Evolutionary conservation across 441 rosid genomes (phyloP), one percentile per base, ranked within the genome.

Genomic region (Croton laevigatus): DNA sequence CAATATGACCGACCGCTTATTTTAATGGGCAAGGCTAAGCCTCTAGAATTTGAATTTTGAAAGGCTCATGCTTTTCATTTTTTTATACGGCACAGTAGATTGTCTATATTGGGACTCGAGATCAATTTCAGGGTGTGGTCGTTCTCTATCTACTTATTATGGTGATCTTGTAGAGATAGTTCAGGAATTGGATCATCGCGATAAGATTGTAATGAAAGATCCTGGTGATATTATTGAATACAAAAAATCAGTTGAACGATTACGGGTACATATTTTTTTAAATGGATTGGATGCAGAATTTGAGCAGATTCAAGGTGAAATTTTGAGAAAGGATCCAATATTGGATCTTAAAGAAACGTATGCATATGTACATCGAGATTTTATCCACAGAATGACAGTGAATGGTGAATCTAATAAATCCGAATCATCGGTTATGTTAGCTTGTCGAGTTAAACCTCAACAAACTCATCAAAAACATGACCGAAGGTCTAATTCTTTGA

Each of bases 241-340:
- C 9, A 40, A 40, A 40, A 40, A 40, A 40, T 40, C 45, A 40
- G 45, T 40, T 40, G 45, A 40, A 40, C 45, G 45, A 6, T 0
- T 40, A 3, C 0, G 45, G 9, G 45, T 40, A 2, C 45, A 40
- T 3, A 40, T 40, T 10, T 40, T 40, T 40, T 10, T 66, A 0
- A 66, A 66, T 27, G 69, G 44, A 51, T 59, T 66, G 0, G 17
- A 66, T n/a, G 69, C 42, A 66, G 0, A n/a, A n/a, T n/a, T n/a
- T n/a, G n/a, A n/a, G n/a, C n/a, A n/a, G n/a, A n/a, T n/a, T n/a
- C n/a, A n/a, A 27, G 46, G 67, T 12, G 67, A 63, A 52, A 63
- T 63, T 8, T 16, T 63, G 0, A 63, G 52, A 38, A 63, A 17
- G 49, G 67, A 19, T 40, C 23, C 11, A 3, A 17, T 19, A 42